Evolutionary conservation across 495 filamentous ascomycete species (phyloP).

Genomic region (Aspergillus sparsus): DNA sequence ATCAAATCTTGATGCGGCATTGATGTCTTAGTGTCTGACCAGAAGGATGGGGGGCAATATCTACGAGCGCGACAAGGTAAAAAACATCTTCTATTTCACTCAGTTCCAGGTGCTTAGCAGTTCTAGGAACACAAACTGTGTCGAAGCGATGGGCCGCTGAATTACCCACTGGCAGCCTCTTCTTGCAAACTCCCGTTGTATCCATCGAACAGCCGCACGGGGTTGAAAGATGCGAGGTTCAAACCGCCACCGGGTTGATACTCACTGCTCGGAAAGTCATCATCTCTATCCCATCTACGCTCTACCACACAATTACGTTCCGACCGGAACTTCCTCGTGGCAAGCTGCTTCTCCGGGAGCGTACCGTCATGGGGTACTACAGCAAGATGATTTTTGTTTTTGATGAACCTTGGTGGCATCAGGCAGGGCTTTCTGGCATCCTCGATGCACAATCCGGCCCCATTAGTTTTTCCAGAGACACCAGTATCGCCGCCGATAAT

Average conservation of each 20-base stretch:
- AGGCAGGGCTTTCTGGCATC: conserved; percentile 35
- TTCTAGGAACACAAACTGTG: too few relatives aligned
- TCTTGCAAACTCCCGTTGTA: too few relatives aligned
- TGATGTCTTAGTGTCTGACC: neutral
- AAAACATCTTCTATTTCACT: neutral
- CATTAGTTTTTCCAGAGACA: conserved; percentile 41
- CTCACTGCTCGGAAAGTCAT: conserved; percentile 39
- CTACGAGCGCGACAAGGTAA: conserved; percentile 20
- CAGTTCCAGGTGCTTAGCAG: too few relatives aligned
- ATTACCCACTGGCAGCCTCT: too few relatives aligned
- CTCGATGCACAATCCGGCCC: conserved; percentile 35
- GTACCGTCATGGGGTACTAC: conserved; percentile 36
- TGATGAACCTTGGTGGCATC: conserved; percentile 42
- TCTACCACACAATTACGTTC: conserved; percentile 39
- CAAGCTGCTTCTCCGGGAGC: conserved; percentile 17
- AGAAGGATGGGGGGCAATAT: conserved; percentile 34
- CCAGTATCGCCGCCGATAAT: conserved; percentile 30
- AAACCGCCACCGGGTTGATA: too few relatives aligned
- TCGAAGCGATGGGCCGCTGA: too few relatives aligned
- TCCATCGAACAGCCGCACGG: too few relatives aligned
- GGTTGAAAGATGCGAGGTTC: too few relatives aligned
- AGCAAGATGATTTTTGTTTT: conserved; percentile 41
- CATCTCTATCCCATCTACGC: conserved; percentile 35
- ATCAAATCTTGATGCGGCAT: neutral
- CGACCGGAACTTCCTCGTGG: conserved; percentile 25